phyloP scores from a whole-genome alignment of 2,329 filamentous ascomycete genomes.

The Monosporascus sp. region DNA sequence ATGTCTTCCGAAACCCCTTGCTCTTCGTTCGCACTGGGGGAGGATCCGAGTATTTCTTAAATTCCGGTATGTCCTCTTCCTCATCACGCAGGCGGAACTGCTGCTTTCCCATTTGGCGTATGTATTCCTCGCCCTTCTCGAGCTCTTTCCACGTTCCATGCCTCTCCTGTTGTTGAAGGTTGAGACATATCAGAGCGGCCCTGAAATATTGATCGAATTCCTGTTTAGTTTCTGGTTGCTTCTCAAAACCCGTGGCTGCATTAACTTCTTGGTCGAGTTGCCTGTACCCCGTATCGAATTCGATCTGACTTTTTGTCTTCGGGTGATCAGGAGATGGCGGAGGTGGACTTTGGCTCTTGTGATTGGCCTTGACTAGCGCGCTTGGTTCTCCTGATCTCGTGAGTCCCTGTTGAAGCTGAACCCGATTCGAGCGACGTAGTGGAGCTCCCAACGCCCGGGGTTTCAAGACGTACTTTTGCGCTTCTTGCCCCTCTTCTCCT shows the following conservation, averaged over 20 bases:
- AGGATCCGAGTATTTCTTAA: not conserved
- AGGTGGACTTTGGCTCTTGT: not conserved
- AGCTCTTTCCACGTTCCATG: constrained; percentile 10
- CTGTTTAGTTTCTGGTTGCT: constrained; percentile 2
- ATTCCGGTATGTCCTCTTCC: not conserved
- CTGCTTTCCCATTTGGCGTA: constrained; percentile 10
- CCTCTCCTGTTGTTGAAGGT: constrained; percentile 2
- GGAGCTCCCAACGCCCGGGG: not conserved
- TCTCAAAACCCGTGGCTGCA: constrained; percentile 1
- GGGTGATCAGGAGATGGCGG: not conserved
- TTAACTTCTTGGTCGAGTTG: constrained; percentile 1
- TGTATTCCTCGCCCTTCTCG: constrained; percentile 2
- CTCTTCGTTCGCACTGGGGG: not conserved
- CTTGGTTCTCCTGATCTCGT: not conserved
- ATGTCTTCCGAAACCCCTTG: not conserved
- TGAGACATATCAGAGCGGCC: constrained; percentile 2
- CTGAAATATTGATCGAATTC: constrained; percentile 3
- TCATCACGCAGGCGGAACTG: not conserved
- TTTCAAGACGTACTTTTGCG: not conserved
- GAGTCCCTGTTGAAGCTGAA: not conserved
- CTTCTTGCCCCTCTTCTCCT: not conserved
- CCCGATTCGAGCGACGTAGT: not conserved
- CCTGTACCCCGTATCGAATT: not conserved
- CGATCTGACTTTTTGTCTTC: not conserved
- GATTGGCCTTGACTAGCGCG: not conserved